phyloP scores from a whole-genome alignment of 768 basidiomycete species.

The Russula earlei region DNA sequence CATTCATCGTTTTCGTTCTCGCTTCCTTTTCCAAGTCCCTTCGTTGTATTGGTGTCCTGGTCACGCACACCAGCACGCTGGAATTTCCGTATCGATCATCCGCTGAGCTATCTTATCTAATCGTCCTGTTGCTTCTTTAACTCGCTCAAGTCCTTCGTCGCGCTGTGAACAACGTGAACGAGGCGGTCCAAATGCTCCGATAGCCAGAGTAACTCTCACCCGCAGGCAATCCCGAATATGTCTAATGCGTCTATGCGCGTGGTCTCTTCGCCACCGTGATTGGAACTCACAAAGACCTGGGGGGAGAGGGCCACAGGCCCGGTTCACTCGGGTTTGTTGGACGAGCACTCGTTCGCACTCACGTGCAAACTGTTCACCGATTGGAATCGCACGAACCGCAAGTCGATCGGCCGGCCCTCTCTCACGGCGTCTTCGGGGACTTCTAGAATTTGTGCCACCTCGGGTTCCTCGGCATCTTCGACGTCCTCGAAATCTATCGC shows the following conservation, averaged over 20 bases:
- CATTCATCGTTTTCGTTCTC: no score
- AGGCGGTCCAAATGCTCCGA: conserved; percentile 1
- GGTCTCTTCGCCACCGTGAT: conserved; percentile 53
- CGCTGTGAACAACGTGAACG: conserved; percentile 20
- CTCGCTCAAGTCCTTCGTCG: conserved; percentile 33
- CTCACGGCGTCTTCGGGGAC: conserved; percentile 41
- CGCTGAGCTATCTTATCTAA: neutral
- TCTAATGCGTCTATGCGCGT: conserved; percentile 64
- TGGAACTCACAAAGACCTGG: conserved; percentile 61
- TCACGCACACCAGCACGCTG: no score
- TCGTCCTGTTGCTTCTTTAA: conserved; percentile 29
- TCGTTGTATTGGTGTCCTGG: no score
- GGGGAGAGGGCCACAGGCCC: neutral
- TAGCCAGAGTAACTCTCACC: conserved; percentile 35
- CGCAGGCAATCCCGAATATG: conserved; percentile 47
- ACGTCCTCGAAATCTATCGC: conserved; percentile 59
- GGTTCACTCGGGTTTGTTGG: neutral
- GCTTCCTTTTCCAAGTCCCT: no score
- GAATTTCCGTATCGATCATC: neutral
- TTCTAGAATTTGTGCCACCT: conserved; percentile 48
- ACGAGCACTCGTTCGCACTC: conserved; percentile 21
- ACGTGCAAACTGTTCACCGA: conserved; percentile 58
- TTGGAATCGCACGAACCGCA: conserved; percentile 66
- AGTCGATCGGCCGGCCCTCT: conserved; percentile 38
- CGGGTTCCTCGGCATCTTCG: conserved; percentile 39